Percentiles rank a stretch among this genome's conserved stretches.
Conservation (phyloP, 306 rosid genomes). For the Cicer bijugum region DNA sequence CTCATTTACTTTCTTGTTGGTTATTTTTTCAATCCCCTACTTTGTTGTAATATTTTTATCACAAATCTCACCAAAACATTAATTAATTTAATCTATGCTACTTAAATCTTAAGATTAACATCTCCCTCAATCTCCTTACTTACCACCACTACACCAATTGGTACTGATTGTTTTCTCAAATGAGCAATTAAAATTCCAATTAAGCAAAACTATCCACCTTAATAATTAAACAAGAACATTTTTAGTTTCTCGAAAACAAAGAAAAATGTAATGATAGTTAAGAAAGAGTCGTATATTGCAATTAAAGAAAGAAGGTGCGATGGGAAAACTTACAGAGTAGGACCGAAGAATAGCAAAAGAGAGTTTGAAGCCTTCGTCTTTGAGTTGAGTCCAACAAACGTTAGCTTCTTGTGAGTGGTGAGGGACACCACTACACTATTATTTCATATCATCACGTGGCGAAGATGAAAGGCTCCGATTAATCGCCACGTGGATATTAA, state of each 20-base stretch:
- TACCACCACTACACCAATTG: background rate
- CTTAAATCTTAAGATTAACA: background rate
- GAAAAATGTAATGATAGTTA: constrained; percentile 2
- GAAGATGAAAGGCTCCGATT: background rate
- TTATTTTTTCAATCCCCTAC: background rate
- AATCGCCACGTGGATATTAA: background rate
- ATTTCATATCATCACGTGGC: background rate
- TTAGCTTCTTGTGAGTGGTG: background rate
- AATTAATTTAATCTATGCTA: background rate
- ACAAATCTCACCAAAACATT: background rate
- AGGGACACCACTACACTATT: background rate
- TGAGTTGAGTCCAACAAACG: background rate
- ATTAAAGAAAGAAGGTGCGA: background rate
- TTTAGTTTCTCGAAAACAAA: background rate
- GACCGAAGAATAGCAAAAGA: background rate
- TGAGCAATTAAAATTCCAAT: background rate
- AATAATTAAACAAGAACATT: too few relatives aligned
- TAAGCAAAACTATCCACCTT: background rate
- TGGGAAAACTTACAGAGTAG: constrained; percentile 33
- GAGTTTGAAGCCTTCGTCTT: background rate
- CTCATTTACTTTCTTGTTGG: background rate
- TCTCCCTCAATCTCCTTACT: too few relatives aligned
- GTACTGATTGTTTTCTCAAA: background rate
- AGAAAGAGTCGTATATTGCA: background rate
- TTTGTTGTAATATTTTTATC: background rate